Evolutionary conservation across 2,329 filamentous ascomycete genomes (phyloP), one percentile per base, ranked within the genome.

Genomic region (Hypoxylon sp.): DNA sequence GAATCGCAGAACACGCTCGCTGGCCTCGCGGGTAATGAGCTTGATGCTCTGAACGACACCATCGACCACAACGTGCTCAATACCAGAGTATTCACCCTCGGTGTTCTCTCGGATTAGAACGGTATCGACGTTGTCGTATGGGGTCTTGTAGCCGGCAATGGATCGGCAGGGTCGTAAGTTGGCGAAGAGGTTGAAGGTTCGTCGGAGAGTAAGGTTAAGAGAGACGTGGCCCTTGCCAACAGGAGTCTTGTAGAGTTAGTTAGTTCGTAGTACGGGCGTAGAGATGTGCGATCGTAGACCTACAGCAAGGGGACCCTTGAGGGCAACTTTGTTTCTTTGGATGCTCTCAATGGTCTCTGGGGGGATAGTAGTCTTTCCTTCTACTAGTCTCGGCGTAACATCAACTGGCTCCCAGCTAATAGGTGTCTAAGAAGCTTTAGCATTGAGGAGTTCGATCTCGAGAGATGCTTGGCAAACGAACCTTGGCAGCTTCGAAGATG

Each of bases 101-200:
- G 96, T 98, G 89, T 99, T 99, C 87, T 99, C 96, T 83, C 96
- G 93, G 84, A 99, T 98, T 80, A 99, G 87, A 78, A 98, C 93
- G 41, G 94, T 98, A 84, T 99, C 92, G 79, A 99, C 96, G 77
- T 92, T 89, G 82, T 98, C 95, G 86, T 98, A 98, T 71, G 95
- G 94, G 59, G 96, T 99, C 90, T 98, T 97, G 91, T 91, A 99
- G 78, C 96, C 96, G 73, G 92, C 93, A 75, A 99, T 94, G 72
- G 94, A 98, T 80, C 94, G 93, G 90, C 97, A 99, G 70, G 97
- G 96, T 79, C 97, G 94, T 77, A 99, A 88, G 86, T 99, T 99
- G 85, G 96, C 97, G 83, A 99, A 99, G 78, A 99, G 94, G 88
- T 99, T 99, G 87, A 99, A 99, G 72, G 97, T 99, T 80, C 96